Conservation (phyloP, 2,329 filamentous ascomycete genomes). For the Colletotrichum sp. region DNA sequence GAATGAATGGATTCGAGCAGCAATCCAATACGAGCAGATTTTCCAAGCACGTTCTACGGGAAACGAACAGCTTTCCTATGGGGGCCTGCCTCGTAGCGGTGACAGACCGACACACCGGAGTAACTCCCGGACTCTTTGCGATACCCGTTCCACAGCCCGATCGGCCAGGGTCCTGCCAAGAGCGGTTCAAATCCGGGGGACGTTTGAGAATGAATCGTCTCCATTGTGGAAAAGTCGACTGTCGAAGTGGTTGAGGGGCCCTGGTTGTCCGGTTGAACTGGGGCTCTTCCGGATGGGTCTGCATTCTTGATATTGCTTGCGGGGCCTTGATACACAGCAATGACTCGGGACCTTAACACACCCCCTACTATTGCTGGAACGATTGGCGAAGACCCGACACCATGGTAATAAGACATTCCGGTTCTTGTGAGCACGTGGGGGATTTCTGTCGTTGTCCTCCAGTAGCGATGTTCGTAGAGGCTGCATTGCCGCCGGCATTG, state of each 20-base stretch:
- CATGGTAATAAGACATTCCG: neutral
- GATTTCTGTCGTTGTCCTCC: neutral
- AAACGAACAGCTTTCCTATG: neutral
- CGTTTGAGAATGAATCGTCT: neutral
- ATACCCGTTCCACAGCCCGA: neutral
- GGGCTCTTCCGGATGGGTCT: neutral
- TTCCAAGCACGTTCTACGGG: neutral
- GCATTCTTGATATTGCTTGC: neutral
- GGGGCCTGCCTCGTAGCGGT: neutral
- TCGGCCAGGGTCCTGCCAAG: slow-evolving; percentile 4
- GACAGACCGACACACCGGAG: neutral
- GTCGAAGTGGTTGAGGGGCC: neutral
- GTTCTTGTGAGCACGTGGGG: neutral
- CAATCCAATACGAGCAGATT: neutral
- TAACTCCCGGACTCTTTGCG: neutral
- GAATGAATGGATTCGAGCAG: neutral
- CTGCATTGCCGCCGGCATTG: neutral
- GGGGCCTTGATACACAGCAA: neutral
- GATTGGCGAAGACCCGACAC: neutral
- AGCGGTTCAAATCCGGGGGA: neutral
- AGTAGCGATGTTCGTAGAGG: neutral
- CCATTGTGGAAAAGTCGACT: neutral
- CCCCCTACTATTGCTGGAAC: neutral
- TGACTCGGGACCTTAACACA: neutral
- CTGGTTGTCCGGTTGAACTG: neutral